These are phyloP conservation scores for Anastatica hierochuntica DNA, from an alignment of 345 rosid species.

Conservation along the genomic window DNA sequence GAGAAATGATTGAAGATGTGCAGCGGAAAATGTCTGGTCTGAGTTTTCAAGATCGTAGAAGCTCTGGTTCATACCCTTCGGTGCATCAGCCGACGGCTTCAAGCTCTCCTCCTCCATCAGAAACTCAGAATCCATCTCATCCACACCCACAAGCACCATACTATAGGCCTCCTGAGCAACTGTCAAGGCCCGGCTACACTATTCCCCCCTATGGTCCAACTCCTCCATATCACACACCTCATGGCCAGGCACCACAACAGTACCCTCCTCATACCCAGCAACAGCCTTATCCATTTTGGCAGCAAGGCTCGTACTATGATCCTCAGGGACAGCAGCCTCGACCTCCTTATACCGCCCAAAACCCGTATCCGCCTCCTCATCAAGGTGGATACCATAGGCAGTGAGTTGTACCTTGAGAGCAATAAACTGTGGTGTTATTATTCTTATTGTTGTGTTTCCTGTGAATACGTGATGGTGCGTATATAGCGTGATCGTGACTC, in stretches of 20 bases:
- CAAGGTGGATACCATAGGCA: constrained; percentile 79
- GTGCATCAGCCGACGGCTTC: constrained; percentile 53
- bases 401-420: constrained; percentile 15
- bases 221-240: constrained; percentile 49
- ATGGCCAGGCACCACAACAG: constrained; percentile 35
- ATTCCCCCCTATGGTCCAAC: constrained; percentile 46
- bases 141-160: constrained; percentile 44
- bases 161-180: constrained; percentile 68
- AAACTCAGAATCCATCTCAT: constrained; percentile 39
- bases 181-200: constrained; percentile 43
- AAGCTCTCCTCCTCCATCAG: constrained; percentile 35
- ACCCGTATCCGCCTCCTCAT: constrained; percentile 62
- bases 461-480: too few relatives aligned
- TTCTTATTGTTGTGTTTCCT: too few relatives aligned
- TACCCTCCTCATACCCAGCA: constrained; percentile 60
- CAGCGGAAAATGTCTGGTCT: constrained; percentile 86
- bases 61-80: constrained; percentile 53
- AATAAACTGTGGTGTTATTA: constrained; percentile 12
- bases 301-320: constrained; percentile 78
- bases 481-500: too few relatives aligned
- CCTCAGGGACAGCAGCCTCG: constrained; percentile 70
- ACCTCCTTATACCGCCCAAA: constrained; percentile 70
- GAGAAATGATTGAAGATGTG: constrained; percentile 95
- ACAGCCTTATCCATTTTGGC: constrained; percentile 82
- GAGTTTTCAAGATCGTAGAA: constrained; percentile 77